Conservation (phyloP, 2,329 filamentous ascomycete species). For the Ceratocystis destructans region DNA sequence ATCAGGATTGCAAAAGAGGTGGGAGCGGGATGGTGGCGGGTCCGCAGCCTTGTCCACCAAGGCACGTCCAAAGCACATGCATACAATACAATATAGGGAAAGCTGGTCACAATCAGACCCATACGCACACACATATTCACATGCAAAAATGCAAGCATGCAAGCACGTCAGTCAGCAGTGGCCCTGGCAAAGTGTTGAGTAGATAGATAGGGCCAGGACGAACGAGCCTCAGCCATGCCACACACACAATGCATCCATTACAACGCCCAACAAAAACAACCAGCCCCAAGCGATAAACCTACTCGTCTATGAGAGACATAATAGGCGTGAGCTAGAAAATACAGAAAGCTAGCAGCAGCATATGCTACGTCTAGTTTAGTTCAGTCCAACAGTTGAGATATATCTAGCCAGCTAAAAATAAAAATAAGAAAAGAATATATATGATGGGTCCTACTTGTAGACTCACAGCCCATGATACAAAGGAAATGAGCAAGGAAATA, state of each 20-base stretch:
- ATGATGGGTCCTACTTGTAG: neutral
- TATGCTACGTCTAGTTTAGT: neutral
- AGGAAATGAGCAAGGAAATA: neutral
- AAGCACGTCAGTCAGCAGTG: neutral
- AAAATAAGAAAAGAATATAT: neutral
- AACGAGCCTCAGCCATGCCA: conserved; percentile 1
- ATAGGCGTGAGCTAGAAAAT: neutral
- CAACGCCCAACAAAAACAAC: neutral
- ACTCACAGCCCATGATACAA: neutral
- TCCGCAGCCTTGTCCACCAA: neutral
- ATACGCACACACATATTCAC: conserved; percentile 9
- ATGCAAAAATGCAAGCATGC: neutral
- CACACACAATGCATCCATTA: neutral
- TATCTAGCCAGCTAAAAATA: neutral
- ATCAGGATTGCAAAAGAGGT: neutral
- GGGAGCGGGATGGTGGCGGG: neutral
- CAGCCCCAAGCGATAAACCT: neutral
- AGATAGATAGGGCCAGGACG: neutral
- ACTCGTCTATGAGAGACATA: neutral
- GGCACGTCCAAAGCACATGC: neutral
- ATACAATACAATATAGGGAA: neutral
- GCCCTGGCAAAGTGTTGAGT: neutral
- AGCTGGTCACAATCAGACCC: neutral
- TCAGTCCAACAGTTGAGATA: neutral
- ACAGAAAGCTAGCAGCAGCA: neutral